Conservation (phyloP, 441 rosid species). For the Erysimum cheiri region DNA sequence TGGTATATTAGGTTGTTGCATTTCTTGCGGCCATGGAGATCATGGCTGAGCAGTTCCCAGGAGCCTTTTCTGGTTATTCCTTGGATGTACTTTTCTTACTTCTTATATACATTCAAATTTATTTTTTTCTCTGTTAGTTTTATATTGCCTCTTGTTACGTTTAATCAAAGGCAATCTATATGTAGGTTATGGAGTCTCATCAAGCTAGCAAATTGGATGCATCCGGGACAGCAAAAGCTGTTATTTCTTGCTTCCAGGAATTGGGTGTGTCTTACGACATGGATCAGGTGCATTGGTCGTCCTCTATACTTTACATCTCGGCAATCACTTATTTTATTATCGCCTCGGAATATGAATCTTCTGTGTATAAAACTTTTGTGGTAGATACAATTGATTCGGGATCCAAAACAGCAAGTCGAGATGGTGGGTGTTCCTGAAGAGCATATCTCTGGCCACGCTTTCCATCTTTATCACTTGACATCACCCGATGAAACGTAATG, state of each 20-base stretch:
- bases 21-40: conserved; percentile 96
- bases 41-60: conserved; percentile 92
- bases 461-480: conserved; percentile 88
- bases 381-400: conserved; percentile 63
- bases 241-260: conserved; percentile 87
- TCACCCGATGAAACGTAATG: conserved; percentile 89
- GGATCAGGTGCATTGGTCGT: conserved; percentile 62
- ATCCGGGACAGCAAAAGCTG: conserved; percentile 95
- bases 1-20: conserved; percentile 74
- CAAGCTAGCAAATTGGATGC: conserved; percentile 87
- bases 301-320: neutral
- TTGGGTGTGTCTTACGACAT: conserved; percentile 81
- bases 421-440: conserved; percentile 96
- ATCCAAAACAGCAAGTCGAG: conserved; percentile 76
- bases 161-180: conserved; percentile 21
- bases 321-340: neutral
- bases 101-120: neutral
- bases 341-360: neutral
- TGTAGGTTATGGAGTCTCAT: conserved; percentile 95
- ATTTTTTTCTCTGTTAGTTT: neutral
- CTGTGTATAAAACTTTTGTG: conserved; percentile 18
- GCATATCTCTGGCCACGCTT: conserved; percentile 84
- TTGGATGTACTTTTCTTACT: conserved; percentile 56
- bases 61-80: conserved; percentile 85
- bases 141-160: conserved; percentile 4